Evolutionary conservation across 2,329 filamentous ascomycete genomes (phyloP), one percentile per base, ranked within the genome.

Genomic region (Clonostachys chloroleuca): DNA sequence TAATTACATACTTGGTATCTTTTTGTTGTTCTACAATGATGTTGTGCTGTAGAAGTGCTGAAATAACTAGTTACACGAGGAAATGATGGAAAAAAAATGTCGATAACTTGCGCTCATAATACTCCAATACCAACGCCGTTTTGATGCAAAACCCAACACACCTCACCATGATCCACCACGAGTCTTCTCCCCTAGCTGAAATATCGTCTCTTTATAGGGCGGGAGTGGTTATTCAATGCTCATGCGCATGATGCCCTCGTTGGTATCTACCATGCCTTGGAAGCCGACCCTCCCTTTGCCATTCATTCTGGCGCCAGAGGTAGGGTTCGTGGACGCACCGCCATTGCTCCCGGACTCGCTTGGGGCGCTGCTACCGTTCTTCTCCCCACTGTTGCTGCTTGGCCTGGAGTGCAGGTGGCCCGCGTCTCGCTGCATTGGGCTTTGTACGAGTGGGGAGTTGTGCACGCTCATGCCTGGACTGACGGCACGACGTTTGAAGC

Each of bases 211-310:
- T 30, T 30, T 30, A 10, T 10, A 30, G 24, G 24, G 24, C 9
- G 4, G 24, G 24, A 9, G 24, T 30, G 24, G 24, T 50, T 71
- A 96, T 65, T 96, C 92, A 59, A 96, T 96, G 65, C 89, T 96
- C 88, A 97, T 94, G 58, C 92, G 91, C 86, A 96, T 96, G 54
- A 96, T 76, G 2, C 91, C 89, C 64, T 96, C 92, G 62, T 90
- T 90, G n/a, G 92, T 92, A 66, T 96, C 92, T 16, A 82, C 87
- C 92, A 97, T 96, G 2, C 92, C 90, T 67, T 96, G 92, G 55
- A 95, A 78, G 9, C 90, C 90, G 13, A 95, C 75, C 34, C 89
- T 67, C 52, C 74, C 85, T 62, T 77, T 79, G 56, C 76, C 70
- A 40, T 40, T 30, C n/a, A 34, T 34, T 10, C 40, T 36, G n/a